Base-by-base conservation (phyloP, 805 yeast species). In the Candida parachauliodes region DNA sequence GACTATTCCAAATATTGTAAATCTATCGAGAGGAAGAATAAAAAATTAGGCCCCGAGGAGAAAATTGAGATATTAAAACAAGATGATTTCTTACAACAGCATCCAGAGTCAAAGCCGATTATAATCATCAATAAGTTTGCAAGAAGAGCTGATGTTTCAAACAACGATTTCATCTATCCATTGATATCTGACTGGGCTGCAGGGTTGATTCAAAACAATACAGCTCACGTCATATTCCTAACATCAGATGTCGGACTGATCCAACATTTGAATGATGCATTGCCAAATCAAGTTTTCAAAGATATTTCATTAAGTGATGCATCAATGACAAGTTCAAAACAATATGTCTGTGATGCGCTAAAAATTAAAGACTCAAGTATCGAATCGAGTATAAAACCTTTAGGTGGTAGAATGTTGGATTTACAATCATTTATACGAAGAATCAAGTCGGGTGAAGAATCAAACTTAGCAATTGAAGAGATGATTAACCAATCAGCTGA, bases 371-470 rank as follows among this genome's bases (percentile, higher is more conserved):
- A 54, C 5, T 54, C 57, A 21, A 50, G 55, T n/a, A 67, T 88
- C 17, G 81, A 77, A 17, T 59, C 63, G 4, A 73, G 81, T 22
- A 62, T 89, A 23, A 77, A 66, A 19, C 94, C 95, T 9, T 62
- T 93, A 19, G 98, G 98, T 15, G 98, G 98, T 28, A 78, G 98
- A 45, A 84, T 91, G 89, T 70, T 88, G 31, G 98, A 93, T 57
- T 68, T 93, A 36, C 96, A 93, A 59, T 82, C 91, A 20, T 88
- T 87, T 60, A 83, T 83, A 1, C 76, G 98, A 54, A 82, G 98
- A 36, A 76, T 93, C 12, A 80, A 80, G 49, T 79, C 91, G 1
- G 98, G 98, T 5, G 98, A 93, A 55, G 55, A 76, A 6, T 94
- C 96, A 2, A 50, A 62, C 8, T 83, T 74, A 36, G 97, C 98